Base-by-base conservation (phyloP, 2,329 filamentous ascomycete species). In the Helicocarpus griseus region DNA sequence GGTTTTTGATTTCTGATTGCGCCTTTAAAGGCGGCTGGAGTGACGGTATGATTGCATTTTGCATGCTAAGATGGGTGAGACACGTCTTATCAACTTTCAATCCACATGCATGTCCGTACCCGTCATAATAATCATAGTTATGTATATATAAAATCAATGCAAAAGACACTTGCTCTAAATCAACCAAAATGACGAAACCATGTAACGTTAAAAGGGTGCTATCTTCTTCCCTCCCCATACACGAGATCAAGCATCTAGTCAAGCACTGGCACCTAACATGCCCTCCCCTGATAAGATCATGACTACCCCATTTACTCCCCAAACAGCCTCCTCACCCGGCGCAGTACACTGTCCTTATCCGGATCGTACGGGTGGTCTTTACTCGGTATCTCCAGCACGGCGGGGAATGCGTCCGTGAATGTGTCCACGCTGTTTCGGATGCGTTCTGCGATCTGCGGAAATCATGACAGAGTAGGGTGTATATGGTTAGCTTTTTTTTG, bases 341-440 rank as follows among this genome's bases (percentile, higher is more conserved):
- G 87, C 72, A 98, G 70, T 40, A 98, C 91, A 65, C 91, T 97
- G 70, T 98, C 93, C 77, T 98, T 98, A 73, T 98, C 93, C 0
- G 93, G 93, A 63, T 98, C 91, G 66, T 98, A 98, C 2, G 93
- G 93, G 69, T 98, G 93, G 69, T 98, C 93, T 77, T 98, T 98
- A 73, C 89, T 95, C 22, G 93, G 93, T 55, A 98, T 97, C 71
- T 98, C 93, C 53, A 98, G 82, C 50, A 98, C 80, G 21, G 89
- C 85, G n/a, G 93, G 93, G 72, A 98, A 98, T 4, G 93, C 90
- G 47, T 91, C 88, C 19, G 89, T 91, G 72, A 95, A 96, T 35
- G 82, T 83, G 70, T 98, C 93, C 60, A 98, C 85, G 55, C 85
- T 83, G 67, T 91, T 81, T 69, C 93, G 82, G 79, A 98, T 98